Percentiles rank a stretch among this genome's conserved stretches.
These are phyloP conservation scores for Avena atlantica DNA, from an alignment of 176 grass and related monocot species.

Conservation along the genomic window DNA sequence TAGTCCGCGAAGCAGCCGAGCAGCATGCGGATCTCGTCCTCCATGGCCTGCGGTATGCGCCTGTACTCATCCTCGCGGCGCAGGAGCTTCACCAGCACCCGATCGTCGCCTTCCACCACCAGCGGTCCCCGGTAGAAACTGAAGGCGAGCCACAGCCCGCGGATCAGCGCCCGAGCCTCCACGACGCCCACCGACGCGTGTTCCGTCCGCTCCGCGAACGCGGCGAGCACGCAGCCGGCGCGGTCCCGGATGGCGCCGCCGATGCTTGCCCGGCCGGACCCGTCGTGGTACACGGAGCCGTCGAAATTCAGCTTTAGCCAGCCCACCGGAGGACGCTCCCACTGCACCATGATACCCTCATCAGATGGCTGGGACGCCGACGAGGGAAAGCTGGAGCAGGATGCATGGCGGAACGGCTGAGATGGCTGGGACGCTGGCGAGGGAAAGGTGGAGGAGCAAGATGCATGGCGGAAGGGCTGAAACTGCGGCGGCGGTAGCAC, in stretches of 20 bases:
- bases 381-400: too few species aligned
- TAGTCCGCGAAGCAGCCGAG: not conserved
- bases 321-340: too few species aligned
- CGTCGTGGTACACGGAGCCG: not conserved
- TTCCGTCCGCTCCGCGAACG: not conserved
- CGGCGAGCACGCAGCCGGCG: not conserved
- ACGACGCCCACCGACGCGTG: constrained; percentile 18
- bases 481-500: too few species aligned
- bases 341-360: too few species aligned
- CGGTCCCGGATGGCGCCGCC: not conserved
- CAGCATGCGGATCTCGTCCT: not conserved
- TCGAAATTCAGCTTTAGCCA: too few species aligned
- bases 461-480: too few species aligned
- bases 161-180: constrained; percentile 17
- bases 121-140: not conserved
- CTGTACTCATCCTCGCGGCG: not conserved
- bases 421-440: too few species aligned
- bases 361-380: too few species aligned
- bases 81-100: constrained; percentile 8
- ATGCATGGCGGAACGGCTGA: too few species aligned
- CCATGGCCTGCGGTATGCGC: not conserved
- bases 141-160: not conserved
- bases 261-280: not conserved
- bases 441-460: too few species aligned
- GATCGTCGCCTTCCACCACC: constrained; percentile 21